phyloP scores from a whole-genome alignment of 192 early-diverging fungal genomes.

The Geranomyces michiganensis region DNA sequence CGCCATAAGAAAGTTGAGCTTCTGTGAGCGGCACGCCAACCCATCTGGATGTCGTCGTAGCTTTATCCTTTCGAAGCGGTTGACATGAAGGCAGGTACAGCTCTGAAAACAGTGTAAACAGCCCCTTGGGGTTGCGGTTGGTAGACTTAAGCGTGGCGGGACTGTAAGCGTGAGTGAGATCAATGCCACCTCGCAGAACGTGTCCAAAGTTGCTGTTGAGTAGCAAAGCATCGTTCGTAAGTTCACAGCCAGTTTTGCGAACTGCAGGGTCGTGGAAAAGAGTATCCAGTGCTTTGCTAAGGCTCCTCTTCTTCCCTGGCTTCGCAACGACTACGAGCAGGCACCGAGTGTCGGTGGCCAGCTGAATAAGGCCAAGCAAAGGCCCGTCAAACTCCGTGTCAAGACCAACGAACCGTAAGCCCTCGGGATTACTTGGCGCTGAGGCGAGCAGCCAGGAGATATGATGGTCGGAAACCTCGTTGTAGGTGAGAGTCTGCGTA shows the following conservation, averaged over 20 bases:
- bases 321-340: constrained; percentile 7
- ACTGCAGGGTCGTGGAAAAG: constrained; percentile 14
- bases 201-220: constrained; percentile 25
- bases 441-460: constrained; percentile 17
- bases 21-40: constrained; percentile 18
- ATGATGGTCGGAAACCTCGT: constrained; percentile 13
- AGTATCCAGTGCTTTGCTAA: constrained; percentile 17
- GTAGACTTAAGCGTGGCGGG: constrained; percentile 1
- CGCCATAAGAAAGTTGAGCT: constrained; percentile 22
- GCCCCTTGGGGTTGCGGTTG: constrained; percentile 3
- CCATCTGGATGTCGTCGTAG: constrained; percentile 22
- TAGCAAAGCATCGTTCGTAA: constrained; percentile 25
- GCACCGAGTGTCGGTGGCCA: constrained; percentile 25
- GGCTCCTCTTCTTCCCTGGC: too few relatives aligned
- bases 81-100: constrained; percentile 12
- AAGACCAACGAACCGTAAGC: constrained; percentile 10
- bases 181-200: constrained; percentile 19
- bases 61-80: constrained; percentile 23
- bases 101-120: constrained; percentile 14
- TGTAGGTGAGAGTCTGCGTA: background rate
- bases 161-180: constrained; percentile 26
- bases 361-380: constrained; percentile 21
- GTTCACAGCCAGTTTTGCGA: constrained; percentile 28
- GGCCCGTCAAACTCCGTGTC: constrained; percentile 30
- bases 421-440: background rate